Percentiles rank a stretch among this genome's conserved stretches.
These are phyloP conservation scores for Pestalotiopsis sp. DNA, from an alignment of 2,329 filamentous ascomycete species.

Conservation along the genomic window DNA sequence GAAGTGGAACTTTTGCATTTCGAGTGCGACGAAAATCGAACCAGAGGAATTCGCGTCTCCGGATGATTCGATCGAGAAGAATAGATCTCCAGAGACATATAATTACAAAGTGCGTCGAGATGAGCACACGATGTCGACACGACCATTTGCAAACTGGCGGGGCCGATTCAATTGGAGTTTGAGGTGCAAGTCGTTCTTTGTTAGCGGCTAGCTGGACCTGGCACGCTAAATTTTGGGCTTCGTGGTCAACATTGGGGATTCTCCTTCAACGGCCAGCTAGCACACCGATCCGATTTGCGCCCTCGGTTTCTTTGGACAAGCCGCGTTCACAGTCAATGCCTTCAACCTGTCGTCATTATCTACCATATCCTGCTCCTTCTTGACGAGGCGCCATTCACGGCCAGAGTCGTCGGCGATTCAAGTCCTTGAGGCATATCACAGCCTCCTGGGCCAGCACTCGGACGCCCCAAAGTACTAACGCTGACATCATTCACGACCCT, in stretches of 20 bases:
- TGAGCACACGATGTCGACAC: neutral
- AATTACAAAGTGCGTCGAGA: neutral
- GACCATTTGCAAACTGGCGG: neutral
- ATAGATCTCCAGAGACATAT: neutral
- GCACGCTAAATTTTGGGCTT: conserved; percentile 6
- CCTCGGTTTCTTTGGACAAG: neutral
- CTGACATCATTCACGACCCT: neutral
- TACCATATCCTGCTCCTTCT: neutral
- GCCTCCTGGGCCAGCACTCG: neutral
- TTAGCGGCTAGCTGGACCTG: neutral
- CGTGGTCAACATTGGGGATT: neutral
- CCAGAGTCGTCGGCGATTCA: neutral
- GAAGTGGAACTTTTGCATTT: neutral
- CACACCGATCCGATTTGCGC: neutral
- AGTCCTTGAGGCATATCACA: neutral
- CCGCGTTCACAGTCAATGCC: neutral
- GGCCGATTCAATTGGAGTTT: neutral
- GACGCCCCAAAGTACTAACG: neutral
- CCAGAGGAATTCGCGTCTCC: neutral
- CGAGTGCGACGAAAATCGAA: neutral
- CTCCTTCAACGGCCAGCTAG: neutral
- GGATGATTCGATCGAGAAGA: neutral
- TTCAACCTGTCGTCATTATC: neutral
- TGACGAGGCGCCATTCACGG: neutral
- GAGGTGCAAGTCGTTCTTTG: neutral